phyloP scores from a whole-genome alignment of 75 land plant genomes.

The Cryptomeria japonica region DNA sequence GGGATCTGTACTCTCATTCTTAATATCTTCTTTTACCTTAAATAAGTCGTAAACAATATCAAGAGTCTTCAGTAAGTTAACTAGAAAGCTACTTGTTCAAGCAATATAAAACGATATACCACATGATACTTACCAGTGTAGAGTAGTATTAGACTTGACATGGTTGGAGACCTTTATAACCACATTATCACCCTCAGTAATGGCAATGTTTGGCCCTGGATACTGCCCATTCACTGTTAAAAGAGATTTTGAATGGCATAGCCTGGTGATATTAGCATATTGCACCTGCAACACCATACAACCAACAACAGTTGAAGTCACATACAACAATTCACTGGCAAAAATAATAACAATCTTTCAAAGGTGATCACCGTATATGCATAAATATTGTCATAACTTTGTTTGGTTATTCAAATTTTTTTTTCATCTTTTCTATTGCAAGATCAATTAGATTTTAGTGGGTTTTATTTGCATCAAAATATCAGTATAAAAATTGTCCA shows the following conservation, averaged over 20 bases:
- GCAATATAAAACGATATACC: neutral
- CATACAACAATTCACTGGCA: neutral
- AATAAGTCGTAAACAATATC: no score
- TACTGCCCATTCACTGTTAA: conserved; percentile 49
- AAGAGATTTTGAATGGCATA: conserved; percentile 45
- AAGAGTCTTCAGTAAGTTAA: no score
- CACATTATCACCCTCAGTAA: conserved; percentile 47
- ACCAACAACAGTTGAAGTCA: neutral
- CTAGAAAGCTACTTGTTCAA: neutral
- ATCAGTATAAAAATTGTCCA: no score
- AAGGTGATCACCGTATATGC: neutral
- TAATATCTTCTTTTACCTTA: no score
- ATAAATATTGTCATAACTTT: no score
- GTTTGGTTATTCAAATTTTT: no score
- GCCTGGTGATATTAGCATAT: conserved; percentile 29
- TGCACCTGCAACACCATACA: conserved; percentile 25
- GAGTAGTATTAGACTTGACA: conserved; percentile 28
- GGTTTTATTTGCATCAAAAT: no score
- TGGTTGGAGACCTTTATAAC: conserved; percentile 43
- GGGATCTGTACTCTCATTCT: no score
- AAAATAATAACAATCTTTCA: neutral
- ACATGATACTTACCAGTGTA: conserved; percentile 42
- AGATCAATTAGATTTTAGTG: no score
- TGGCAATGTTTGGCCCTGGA: conserved; percentile 56
- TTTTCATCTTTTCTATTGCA: no score